phyloP scores from a whole-genome alignment of 148 eudicot genomes.

The Camellia japonica region DNA sequence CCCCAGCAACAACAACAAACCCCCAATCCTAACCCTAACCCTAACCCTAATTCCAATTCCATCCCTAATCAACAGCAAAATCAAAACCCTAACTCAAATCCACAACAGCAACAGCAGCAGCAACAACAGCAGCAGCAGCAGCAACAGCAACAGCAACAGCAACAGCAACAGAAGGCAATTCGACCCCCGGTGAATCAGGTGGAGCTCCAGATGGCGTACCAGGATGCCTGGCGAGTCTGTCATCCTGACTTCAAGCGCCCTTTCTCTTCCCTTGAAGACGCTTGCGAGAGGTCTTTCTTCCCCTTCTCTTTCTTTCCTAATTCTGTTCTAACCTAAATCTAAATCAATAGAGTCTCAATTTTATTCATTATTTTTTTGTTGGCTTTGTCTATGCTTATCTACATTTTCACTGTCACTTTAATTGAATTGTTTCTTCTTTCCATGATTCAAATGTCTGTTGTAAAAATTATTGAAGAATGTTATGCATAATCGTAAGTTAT shows the following conservation, averaged over 20 bases:
- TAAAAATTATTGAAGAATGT: background rate
- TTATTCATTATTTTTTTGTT: too few species aligned
- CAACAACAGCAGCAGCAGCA: too few species aligned
- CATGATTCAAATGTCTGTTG: background rate
- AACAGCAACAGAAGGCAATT: slow-evolving; percentile 33
- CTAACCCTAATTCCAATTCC: too few species aligned
- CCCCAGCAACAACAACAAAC: slow-evolving; percentile 18
- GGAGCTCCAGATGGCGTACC: slow-evolving; percentile 85
- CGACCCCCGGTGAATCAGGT: slow-evolving; percentile 36
- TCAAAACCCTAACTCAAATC: slow-evolving; percentile 24
- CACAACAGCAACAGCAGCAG: slow-evolving; percentile 22
- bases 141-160: too few species aligned
- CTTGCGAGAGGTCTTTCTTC: slow-evolving; percentile 70
- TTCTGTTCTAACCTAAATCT: background rate
- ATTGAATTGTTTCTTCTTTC: too few species aligned
- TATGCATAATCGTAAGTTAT: too few species aligned
- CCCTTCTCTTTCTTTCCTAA: background rate
- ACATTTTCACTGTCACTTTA: background rate
- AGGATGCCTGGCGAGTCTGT: slow-evolving; percentile 92
- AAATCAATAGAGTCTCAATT: too few species aligned
- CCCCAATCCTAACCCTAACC: slow-evolving; percentile 24
- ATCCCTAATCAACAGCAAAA: background rate
- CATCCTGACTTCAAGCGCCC: slow-evolving; percentile 86
- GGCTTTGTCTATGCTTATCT: background rate
- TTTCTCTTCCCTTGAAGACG: slow-evolving; percentile 85